Base-by-base conservation (phyloP, 2,329 filamentous ascomycete genomes). In the Talaromyces pinophilus region DNA sequence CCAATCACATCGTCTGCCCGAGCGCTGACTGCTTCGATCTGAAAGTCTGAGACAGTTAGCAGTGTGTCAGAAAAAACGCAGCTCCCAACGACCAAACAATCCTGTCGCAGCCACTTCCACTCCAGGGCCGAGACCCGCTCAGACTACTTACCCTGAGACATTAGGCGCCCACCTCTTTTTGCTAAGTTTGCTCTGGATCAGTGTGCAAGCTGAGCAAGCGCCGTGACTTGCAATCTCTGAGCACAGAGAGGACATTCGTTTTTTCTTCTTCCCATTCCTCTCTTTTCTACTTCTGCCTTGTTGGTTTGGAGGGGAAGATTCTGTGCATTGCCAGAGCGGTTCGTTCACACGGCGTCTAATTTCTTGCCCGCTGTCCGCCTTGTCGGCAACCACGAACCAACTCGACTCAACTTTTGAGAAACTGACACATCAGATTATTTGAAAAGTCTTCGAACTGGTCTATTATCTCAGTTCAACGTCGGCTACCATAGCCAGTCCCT, bases 111-210 rank as follows among this genome's bases (percentile, higher is more conserved):
- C 54, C 44, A 48, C 44, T 13, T 15, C 19, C 44, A 35, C 28
- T 35, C 25, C 60, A 52, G 62, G 40, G 62, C 40, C 62, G 52
- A 64, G 62, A 64, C 62, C 62, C 62, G 62, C 62, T 54, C 60
- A 8, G 48, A 62, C 46, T 62, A 54, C 44, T 54, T 35, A 62
- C 60, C 62, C 52, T 64, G 62, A 64, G 62, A 64, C 62, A 64
- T 35, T 57, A 64, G 62, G 62, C 62, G 62, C 62, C 62, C 62
- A 48, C 62, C 33, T 25, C 52, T 60, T 44, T 40, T 46, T 28
- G 38, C 38, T 60, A 44, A 28, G 35, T 55, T 55, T 30, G 22
- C 35, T 55, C 46, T 35, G 25, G 59, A 35, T 42, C 42, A 48
- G 54, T 57, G 54, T 57, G 54, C 54, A 57, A 13, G 28, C 61